These are phyloP conservation scores for Myxozyma vanderwaltii DNA, from an alignment of 805 yeast species.

Conservation along the genomic window DNA sequence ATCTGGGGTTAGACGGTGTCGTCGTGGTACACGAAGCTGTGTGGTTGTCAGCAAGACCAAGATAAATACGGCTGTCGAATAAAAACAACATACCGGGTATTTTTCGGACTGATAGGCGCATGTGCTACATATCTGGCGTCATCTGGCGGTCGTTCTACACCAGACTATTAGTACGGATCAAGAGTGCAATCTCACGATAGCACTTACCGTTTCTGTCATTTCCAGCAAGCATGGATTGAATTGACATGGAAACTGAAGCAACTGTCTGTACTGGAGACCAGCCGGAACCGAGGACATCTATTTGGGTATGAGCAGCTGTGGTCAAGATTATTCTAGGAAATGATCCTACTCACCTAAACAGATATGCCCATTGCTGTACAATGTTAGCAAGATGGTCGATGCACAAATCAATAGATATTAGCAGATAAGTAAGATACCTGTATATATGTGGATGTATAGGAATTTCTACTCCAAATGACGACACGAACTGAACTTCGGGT, in stretches of 20 bases:
- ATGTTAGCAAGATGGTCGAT: neutral
- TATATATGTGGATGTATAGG: slow-evolving; percentile 78
- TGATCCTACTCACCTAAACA: slow-evolving; percentile 50
- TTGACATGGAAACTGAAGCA: slow-evolving; percentile 48
- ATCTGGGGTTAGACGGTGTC: slow-evolving; percentile 48
- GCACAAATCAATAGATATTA: neutral
- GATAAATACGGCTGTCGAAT: neutral
- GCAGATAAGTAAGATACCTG: slow-evolving; percentile 39
- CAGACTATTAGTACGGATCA: neutral
- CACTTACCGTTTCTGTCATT: slow-evolving; percentile 46
- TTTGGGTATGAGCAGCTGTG: neutral
- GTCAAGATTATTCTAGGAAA: neutral
- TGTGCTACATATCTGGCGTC: slow-evolving; percentile 51
- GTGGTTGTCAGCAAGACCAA: slow-evolving; percentile 9
- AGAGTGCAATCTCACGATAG: neutral
- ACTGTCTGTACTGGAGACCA: slow-evolving; percentile 67
- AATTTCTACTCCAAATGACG: slow-evolving; percentile 41
- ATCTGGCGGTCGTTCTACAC: slow-evolving; percentile 56
- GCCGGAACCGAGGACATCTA: slow-evolving; percentile 58
- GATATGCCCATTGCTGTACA: slow-evolving; percentile 63
- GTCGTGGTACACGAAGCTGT: slow-evolving; percentile 61
- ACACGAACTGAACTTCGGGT: slow-evolving; percentile 60
- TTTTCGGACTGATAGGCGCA: slow-evolving; percentile 63
- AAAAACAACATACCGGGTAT: slow-evolving; percentile 34
- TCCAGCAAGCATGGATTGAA: slow-evolving; percentile 64